Evolutionary conservation across 306 rosid species (phyloP).

Genomic region (Herpetospermum pedunculosum): DNA sequence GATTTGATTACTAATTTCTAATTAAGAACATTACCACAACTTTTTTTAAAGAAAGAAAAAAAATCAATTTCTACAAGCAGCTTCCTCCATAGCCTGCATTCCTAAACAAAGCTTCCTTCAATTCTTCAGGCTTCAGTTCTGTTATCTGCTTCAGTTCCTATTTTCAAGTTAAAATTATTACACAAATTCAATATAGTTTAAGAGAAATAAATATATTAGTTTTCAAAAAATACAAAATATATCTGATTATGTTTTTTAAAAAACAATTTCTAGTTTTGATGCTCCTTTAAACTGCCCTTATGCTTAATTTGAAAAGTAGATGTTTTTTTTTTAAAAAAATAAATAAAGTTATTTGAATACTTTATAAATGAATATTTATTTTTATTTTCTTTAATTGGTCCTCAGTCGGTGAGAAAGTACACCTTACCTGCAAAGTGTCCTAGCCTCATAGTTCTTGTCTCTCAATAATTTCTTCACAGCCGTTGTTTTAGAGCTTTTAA

Average conservation of each 20-base stretch:
- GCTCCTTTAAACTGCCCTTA: too few relatives aligned
- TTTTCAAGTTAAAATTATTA: background rate
- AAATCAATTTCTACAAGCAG: slow-evolving; percentile 37
- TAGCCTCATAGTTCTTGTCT: background rate
- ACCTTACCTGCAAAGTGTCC: background rate
- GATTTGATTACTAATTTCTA: background rate
- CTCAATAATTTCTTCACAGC: background rate
- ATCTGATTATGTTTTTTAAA: too few relatives aligned
- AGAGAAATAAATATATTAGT: background rate
- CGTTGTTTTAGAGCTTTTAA: background rate
- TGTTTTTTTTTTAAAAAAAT: too few relatives aligned
- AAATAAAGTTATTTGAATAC: background rate
- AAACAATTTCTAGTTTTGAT: too few relatives aligned
- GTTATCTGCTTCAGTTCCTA: slow-evolving; percentile 44
- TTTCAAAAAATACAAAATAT: background rate
- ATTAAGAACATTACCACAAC: background rate
- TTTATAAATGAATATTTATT: background rate
- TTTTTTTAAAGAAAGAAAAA: background rate
- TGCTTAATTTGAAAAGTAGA: too few relatives aligned
- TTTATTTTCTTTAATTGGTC: background rate
- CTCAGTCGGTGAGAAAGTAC: background rate
- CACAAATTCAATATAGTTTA: background rate
- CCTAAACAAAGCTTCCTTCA: slow-evolving; percentile 72
- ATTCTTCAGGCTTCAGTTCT: slow-evolving; percentile 39
- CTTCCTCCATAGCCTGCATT: slow-evolving; percentile 95